Base-by-base conservation (phyloP, 2,329 filamentous ascomycete genomes). In the Penicillium aurantiogriseum region DNA sequence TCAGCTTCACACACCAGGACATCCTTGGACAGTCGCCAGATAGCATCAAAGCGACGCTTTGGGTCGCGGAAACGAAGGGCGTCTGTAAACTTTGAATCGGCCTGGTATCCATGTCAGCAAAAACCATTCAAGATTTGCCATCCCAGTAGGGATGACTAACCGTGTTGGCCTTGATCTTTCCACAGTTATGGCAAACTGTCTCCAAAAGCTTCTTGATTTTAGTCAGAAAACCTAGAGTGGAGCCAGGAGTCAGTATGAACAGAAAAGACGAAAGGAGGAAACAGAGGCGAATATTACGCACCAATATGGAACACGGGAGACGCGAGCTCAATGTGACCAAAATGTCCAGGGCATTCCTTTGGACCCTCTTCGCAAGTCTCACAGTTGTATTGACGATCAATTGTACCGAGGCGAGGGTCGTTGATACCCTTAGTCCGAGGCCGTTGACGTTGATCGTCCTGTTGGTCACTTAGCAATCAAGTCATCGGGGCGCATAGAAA, bases 181-280 rank as follows among this genome's bases (percentile, higher is more conserved):
- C 93, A 83, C 95, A 99, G 78, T 95, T 97, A 81, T 96, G 92
- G 84, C 95, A 99, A 77, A 99, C 92, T 68, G 92, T 94, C 84
- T 99, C 95, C 76, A 99, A 83, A 69, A 99, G 86, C 83, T 97
- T 99, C 84, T 99, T 99, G 79, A 96, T 92, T 82, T 97, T 97
- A 77, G 91, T 95, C 80, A 99, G 89, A 79, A 97, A 99, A 71
- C 94, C 94, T 81, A 83, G 23, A 55, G 10, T 25, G 6, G 27
- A n/a, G 13, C 15, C 19, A 21, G 44, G 51, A n/a, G 64, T 74
- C 62, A 76, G 74, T 52, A 51, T 25, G 66, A 13, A 8, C 11
- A 29, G 35, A 17, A 19, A 13, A 51, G 43, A 44, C 29, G 17
- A 51, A 42, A 53, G 38, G 45, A 52, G 35, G 48, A 25, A 45